A percentile compares a stretch with the other conserved stretches of the same genome.
These are phyloP conservation scores for Phellopilus nigrolimitatus DNA, from an alignment of 1,284 basidiomycete species.

Conservation along the genomic window DNA sequence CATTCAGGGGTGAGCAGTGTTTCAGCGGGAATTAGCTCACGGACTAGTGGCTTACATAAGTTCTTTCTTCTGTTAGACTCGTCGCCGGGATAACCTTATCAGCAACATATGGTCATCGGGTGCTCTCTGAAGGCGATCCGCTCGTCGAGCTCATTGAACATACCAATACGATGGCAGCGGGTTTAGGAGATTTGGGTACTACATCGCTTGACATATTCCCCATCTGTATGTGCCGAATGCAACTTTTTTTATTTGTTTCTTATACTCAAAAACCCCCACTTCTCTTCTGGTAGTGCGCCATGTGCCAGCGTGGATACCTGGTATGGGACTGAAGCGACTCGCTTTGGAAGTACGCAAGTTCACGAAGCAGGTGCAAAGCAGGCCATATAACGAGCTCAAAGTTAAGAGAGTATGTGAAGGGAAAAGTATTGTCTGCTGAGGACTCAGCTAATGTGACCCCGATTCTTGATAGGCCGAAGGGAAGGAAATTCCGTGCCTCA, in stretches of 20 bases:
- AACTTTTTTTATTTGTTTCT: background rate
- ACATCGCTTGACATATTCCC: constrained; percentile 27
- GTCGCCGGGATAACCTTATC: background rate
- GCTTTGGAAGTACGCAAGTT: constrained; percentile 1
- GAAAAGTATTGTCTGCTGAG: too few species aligned
- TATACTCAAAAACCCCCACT: background rate
- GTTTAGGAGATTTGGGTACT: constrained; percentile 15
- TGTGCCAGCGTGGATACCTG: constrained; percentile 14
- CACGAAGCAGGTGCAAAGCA: background rate
- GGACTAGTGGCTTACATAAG: too few species aligned
- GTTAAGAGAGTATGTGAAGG: constrained; percentile 3
- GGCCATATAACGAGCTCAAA: constrained; percentile 7
- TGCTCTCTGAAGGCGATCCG: constrained; percentile 27
- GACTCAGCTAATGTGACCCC: too few species aligned
- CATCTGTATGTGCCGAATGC: constrained; percentile 13
- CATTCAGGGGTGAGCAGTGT: background rate
- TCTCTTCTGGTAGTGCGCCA: too few species aligned
- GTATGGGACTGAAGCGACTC: constrained; percentile 4
- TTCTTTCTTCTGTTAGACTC: background rate
- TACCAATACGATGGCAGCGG: background rate
- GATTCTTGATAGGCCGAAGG: constrained; percentile 10
- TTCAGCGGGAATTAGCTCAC: background rate
- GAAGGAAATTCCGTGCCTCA: background rate
- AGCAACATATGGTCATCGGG: background rate
- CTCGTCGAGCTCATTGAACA: constrained; percentile 25